phyloP scores from a whole-genome alignment of 1,284 basidiomycete genomes.

The Caloboletus inedulis region DNA sequence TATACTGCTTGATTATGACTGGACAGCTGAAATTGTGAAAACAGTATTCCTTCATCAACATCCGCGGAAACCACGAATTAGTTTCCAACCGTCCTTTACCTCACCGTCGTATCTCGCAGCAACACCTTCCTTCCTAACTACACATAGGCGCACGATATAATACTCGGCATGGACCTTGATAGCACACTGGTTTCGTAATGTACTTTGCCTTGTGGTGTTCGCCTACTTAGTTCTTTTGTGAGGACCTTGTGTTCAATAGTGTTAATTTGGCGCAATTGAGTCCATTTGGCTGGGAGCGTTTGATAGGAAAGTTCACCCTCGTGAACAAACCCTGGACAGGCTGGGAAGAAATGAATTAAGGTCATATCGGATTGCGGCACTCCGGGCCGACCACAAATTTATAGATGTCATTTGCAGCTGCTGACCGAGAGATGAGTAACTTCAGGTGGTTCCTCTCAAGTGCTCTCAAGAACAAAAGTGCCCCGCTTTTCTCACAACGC shows the following conservation, averaged over 20 bases:
- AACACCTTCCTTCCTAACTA: background rate
- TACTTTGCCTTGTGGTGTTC: background rate
- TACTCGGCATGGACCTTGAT: conserved; percentile 3
- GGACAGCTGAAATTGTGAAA: conserved; percentile 7
- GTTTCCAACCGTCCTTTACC: conserved; percentile 21
- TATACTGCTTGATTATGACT: background rate
- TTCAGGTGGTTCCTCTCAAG: background rate
- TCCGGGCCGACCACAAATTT: conserved; percentile 10
- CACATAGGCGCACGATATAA: conserved; percentile 3
- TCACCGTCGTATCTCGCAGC: conserved; percentile 10
- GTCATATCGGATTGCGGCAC: background rate
- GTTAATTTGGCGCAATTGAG: background rate
- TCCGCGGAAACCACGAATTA: conserved; percentile 31
- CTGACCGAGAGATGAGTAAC: conserved; percentile 4
- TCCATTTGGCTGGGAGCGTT: background rate
- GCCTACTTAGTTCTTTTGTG: background rate
- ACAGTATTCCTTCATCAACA: conserved; percentile 35
- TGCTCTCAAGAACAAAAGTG: conserved; percentile 1
- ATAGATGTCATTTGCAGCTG: conserved; percentile 7
- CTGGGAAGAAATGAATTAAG: background rate
- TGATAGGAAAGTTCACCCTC: background rate
- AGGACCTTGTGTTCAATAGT: background rate
- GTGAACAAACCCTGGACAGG: no score
- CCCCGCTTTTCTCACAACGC: background rate
- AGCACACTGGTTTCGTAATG: conserved; percentile 1